Evolutionary conservation across 2,329 filamentous ascomycete species (phyloP).

Genomic region (Ceratocystis ficicola): DNA sequence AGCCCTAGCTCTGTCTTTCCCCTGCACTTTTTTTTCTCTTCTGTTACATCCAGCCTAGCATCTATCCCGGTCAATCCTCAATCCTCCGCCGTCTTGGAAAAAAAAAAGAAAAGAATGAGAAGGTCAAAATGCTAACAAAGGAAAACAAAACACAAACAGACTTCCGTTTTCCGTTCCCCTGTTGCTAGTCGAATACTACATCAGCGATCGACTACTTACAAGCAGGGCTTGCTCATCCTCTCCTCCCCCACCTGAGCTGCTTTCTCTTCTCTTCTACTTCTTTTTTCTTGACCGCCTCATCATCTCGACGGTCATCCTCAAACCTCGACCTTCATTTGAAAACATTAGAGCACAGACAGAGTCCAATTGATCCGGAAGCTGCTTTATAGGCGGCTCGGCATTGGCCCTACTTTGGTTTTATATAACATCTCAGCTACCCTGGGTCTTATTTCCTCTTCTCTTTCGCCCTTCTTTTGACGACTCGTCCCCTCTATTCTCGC

Average conservation of each 20-base stretch:
- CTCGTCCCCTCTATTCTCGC: neutral
- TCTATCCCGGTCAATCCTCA: constrained; percentile 9
- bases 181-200: neutral
- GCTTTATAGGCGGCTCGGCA: neutral
- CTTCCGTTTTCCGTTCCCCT: constrained; percentile 3
- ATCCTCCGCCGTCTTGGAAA: neutral
- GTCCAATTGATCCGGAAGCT: neutral
- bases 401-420: neutral
- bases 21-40: neutral
- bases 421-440: neutral
- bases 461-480: neutral
- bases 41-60: neutral
- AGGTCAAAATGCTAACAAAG: neutral
- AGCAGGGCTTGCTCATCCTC: neutral
- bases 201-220: constrained; percentile 5
- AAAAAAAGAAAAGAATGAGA: neutral
- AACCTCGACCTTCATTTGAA: neutral
- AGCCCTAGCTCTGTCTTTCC: neutral
- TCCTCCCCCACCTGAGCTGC: neutral
- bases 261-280: neutral
- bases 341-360: neutral
- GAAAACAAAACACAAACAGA: constrained; percentile 12
- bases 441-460: neutral
- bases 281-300: neutral
- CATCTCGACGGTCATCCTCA: constrained; percentile 3